Evolutionary conservation across 148 eudicot genomes (phyloP).

Genomic region (Rhododendron kiyosumense): DNA sequence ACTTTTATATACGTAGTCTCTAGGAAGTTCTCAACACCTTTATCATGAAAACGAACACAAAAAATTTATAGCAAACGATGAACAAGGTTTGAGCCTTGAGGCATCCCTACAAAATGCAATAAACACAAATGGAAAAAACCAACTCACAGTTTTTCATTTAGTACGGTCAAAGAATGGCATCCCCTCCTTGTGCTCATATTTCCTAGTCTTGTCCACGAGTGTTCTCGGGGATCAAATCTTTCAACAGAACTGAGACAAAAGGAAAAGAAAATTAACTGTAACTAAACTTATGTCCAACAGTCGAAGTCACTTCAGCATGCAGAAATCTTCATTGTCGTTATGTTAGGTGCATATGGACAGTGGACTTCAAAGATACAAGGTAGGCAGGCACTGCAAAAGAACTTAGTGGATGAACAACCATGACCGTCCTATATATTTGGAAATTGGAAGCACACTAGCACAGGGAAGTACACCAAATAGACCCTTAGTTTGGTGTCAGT

Average conservation of each 20-base stretch:
- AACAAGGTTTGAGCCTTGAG: constrained; percentile 9
- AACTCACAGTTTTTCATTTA: constrained; percentile 71
- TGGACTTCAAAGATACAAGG: background rate
- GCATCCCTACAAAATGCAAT: constrained; percentile 39
- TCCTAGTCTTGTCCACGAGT: constrained; percentile 38
- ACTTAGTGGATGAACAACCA: background rate
- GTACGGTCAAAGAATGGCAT: constrained; percentile 57
- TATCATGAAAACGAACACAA: background rate
- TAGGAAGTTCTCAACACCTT: background rate
- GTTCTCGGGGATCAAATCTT: constrained; percentile 71
- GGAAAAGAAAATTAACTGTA: background rate
- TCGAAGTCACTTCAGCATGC: background rate
- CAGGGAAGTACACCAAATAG: background rate
- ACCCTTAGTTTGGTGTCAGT: background rate
- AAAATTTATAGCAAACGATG: no score
- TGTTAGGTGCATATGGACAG: background rate
- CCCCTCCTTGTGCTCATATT: constrained; percentile 63
- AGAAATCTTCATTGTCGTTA: background rate
- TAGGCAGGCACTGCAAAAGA: background rate
- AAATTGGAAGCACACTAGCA: background rate
- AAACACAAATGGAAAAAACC: background rate
- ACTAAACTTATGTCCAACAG: background rate
- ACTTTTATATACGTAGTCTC: background rate
- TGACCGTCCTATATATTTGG: background rate
- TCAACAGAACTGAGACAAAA: constrained; percentile 53